phyloP scores from a whole-genome alignment of 1,284 basidiomycete species.

The Schizophyllum commune region DNA sequence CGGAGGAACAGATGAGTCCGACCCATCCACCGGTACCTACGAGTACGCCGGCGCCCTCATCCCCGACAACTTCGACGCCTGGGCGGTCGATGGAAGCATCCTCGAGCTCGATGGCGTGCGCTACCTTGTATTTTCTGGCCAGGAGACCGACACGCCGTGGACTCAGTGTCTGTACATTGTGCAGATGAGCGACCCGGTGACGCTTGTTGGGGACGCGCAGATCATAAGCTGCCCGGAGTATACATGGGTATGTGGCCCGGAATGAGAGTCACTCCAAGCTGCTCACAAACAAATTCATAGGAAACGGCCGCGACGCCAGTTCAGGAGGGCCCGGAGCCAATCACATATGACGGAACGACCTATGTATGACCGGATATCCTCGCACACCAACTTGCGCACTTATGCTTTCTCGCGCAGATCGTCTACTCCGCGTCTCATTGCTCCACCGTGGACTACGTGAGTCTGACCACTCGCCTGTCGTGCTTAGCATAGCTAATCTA shows the following conservation, averaged over 20 bases:
- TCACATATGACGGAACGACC: conserved; percentile 12
- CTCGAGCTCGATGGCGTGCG: conserved; percentile 9
- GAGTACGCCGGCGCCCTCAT: conserved; percentile 13
- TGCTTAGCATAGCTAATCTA: not conserved
- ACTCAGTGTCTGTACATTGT: conserved; percentile 9
- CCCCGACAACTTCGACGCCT: conserved; percentile 14
- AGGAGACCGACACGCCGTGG: conserved; percentile 9
- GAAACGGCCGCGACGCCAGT: conserved; percentile 13
- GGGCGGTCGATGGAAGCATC: conserved; percentile 16
- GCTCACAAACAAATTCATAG: not conserved
- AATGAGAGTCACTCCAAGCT: too few species aligned
- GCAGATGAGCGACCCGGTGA: conserved; percentile 14
- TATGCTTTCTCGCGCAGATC: conserved; percentile 7
- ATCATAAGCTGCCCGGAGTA: conserved; percentile 13
- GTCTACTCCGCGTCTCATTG: conserved; percentile 15
- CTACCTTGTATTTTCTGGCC: conserved; percentile 14
- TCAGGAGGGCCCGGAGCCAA: conserved; percentile 15
- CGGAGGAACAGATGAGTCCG: conserved; percentile 12
- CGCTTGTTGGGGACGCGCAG: conserved; percentile 11
- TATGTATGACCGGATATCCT: too few species aligned
- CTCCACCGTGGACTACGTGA: conserved; percentile 14
- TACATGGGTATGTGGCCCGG: conserved; percentile 9
- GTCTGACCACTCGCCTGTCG: not conserved
- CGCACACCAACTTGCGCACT: too few species aligned
- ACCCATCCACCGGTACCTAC: conserved; percentile 11